A percentile compares a stretch with the other conserved stretches of the same genome.
phyloP scores from a whole-genome alignment of 306 rosid species.

The Ammopiptanthus mongolicus region DNA sequence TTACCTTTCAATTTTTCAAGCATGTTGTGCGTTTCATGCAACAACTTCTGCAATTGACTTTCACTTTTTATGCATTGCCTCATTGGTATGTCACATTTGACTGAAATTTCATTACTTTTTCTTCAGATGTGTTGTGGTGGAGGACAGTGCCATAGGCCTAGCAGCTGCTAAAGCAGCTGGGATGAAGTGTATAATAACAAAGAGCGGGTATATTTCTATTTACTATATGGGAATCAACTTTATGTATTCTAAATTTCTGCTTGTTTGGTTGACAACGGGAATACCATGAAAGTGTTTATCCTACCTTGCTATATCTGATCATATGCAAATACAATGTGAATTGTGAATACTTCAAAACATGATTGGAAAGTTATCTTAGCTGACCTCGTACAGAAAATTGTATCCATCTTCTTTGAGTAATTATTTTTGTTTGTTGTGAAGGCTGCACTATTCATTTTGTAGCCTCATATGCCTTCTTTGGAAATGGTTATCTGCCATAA shows the following conservation, averaged over 20 bases:
- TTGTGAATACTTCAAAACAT: neutral
- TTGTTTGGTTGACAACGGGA: slow-evolving; percentile 2
- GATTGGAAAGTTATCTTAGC: neutral
- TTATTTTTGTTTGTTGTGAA: neutral
- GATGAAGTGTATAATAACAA: slow-evolving; percentile 88
- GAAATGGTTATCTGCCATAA: neutral
- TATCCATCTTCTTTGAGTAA: neutral
- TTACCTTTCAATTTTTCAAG: neutral
- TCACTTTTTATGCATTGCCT: neutral
- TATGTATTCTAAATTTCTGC: neutral
- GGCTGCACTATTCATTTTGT: neutral
- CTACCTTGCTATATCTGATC: neutral
- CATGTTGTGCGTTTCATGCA: neutral
- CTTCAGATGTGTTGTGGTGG: slow-evolving; percentile 89
- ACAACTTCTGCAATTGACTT: neutral
- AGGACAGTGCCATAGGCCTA: slow-evolving; percentile 94
- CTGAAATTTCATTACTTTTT: slow-evolving; percentile 14
- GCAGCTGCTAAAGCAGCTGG: slow-evolving; percentile 96
- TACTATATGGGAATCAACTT: neutral
- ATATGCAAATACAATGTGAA: neutral
- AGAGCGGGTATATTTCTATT: slow-evolving; percentile 64
- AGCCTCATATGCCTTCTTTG: neutral
- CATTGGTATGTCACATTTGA: slow-evolving; percentile 1
- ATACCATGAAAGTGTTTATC: slow-evolving; percentile 4
- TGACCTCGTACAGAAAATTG: neutral